Evolutionary conservation across 495 filamentous ascomycete genomes (phyloP).

Genomic region (Collariella sp.): DNA sequence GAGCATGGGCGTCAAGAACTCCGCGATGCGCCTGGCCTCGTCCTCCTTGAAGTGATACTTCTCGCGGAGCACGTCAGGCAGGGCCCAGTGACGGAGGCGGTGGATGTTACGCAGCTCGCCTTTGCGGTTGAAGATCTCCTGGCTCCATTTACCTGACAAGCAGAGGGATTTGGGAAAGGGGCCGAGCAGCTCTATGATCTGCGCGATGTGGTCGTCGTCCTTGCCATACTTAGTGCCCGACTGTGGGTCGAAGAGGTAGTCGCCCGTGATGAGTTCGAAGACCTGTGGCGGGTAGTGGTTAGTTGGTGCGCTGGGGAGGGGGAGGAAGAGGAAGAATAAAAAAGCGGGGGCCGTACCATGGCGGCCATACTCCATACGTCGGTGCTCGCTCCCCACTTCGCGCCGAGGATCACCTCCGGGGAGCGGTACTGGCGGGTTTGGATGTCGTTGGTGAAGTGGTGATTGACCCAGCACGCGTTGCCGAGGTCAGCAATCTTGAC

Average conservation of each 20-base stretch:
- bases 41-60: conserved; percentile 90
- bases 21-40: conserved; percentile 67
- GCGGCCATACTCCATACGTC: conserved; percentile 99
- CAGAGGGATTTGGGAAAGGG: conserved; percentile 88
- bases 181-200: conserved; percentile 96
- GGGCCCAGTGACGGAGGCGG: conserved; percentile 89
- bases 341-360: conserved; percentile 57
- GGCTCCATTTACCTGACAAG: conserved; percentile 88
- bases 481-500: conserved; percentile 99
- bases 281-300: conserved; percentile 46
- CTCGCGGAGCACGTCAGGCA: conserved; percentile 87
- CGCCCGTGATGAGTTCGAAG: conserved; percentile 95
- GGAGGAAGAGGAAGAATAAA: not conserved
- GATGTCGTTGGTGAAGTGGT: conserved; percentile 99
- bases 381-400: conserved; percentile 97
- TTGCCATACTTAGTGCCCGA: conserved; percentile 99
- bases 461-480: conserved; percentile 96
- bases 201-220: conserved; percentile 98
- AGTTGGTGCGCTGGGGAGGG: not conserved
- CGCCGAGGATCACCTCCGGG: conserved; percentile 91
- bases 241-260: conserved; percentile 98
- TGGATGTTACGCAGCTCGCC: conserved; percentile 98
- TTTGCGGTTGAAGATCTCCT: conserved; percentile 98
- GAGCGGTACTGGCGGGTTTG: conserved; percentile 97
- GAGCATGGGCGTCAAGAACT: conserved; percentile 88